phyloP scores from a whole-genome alignment of 352 stramenopile species.

The Globisporangium takayamanum region DNA sequence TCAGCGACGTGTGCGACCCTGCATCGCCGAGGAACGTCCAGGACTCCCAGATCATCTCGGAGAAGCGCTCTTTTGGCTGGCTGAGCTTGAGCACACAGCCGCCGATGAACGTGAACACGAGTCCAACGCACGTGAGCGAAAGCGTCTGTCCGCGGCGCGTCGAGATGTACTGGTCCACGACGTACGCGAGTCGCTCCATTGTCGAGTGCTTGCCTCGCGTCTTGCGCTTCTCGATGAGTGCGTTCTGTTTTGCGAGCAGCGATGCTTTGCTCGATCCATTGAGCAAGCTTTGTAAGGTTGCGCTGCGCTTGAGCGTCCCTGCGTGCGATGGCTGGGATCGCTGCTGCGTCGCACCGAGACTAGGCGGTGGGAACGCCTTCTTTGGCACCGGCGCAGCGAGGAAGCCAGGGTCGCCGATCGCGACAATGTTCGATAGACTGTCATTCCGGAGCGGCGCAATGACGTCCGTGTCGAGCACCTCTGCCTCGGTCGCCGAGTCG shows the following conservation, averaged over 20 bases:
- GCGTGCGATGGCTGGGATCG: background rate
- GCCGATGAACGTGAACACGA: slow-evolving; percentile 36
- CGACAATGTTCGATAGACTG: slow-evolving; percentile 7
- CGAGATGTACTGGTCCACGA: slow-evolving; percentile 60
- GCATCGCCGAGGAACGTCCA: slow-evolving; percentile 63
- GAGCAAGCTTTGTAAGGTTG: slow-evolving; percentile 1
- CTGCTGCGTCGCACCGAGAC: background rate
- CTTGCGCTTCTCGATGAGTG: slow-evolving; percentile 13
- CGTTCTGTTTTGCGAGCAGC: slow-evolving; percentile 12
- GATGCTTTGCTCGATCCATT: slow-evolving; percentile 4
- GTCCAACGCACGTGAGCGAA: slow-evolving; percentile 31
- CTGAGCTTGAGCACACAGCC: slow-evolving; percentile 36
- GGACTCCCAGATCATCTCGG: slow-evolving; percentile 47
- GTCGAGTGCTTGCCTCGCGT: slow-evolving; percentile 22
- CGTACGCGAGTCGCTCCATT: slow-evolving; percentile 39
- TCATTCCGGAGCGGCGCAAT: slow-evolving; percentile 13
- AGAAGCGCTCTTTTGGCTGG: slow-evolving; percentile 22
- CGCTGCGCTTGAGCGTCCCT: slow-evolving; percentile 3
- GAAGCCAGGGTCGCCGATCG: slow-evolving; percentile 10
- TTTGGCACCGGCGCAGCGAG: slow-evolving; percentile 6
- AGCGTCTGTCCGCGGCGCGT: slow-evolving; percentile 47
- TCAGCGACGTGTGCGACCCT: slow-evolving; percentile 34
- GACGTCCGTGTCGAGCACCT: slow-evolving; percentile 1
- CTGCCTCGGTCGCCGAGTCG: background rate
- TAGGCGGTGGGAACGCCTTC: slow-evolving; percentile 2